Base-by-base conservation (phyloP, 2,329 filamentous ascomycete species). In the Fusarium gaditjirri region DNA sequence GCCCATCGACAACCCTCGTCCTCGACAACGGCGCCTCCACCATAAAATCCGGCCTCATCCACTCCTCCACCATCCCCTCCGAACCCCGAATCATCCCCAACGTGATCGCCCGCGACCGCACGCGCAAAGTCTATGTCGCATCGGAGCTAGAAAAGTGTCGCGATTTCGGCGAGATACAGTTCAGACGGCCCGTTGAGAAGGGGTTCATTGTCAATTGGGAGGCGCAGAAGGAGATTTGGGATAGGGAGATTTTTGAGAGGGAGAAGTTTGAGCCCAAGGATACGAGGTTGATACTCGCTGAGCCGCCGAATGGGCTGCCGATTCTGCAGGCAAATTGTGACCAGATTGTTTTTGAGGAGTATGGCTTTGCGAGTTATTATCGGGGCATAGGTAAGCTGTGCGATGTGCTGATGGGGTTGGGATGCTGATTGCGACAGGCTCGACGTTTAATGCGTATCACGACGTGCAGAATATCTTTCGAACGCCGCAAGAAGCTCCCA, bases 131-230 rank as follows among this genome's bases (percentile, higher is more conserved):
- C 8, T 97, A 96, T 77, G 88, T 97, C 67, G 95, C 90, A 19
- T 90, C 93, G 2, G 92, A 97, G 74, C 84, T 98, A 4, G 89
- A 91, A 13, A 87, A 90, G 64, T 97, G 95, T 81, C 91, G 88
- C 72, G 95, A 99, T 78, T 97, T 94, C 84, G 94, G 94, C 72
- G 95, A 98, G 80, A 90, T 97, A 25, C 88, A 90, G 13, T 97
- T 98, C 77, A 89, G 95, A 2, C 87, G 95, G 0, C 96, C 96
- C 0, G 93, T 98, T 2, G 96, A 99, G 81, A 97, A 95, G 81
- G 96, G 96, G 12, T 98, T 93, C 78, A 87, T 98, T 54, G 95
- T 98, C 68, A 98, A 95, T 79, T 99, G 96, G 96, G 96, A 99
- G 81, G 92, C 93, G 1, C 90, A 99, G 84, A 95, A 94, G 82